Evolutionary conservation across 371 early-diverging fungal species (phyloP).

Genomic region (Apophysomyces sp.): DNA sequence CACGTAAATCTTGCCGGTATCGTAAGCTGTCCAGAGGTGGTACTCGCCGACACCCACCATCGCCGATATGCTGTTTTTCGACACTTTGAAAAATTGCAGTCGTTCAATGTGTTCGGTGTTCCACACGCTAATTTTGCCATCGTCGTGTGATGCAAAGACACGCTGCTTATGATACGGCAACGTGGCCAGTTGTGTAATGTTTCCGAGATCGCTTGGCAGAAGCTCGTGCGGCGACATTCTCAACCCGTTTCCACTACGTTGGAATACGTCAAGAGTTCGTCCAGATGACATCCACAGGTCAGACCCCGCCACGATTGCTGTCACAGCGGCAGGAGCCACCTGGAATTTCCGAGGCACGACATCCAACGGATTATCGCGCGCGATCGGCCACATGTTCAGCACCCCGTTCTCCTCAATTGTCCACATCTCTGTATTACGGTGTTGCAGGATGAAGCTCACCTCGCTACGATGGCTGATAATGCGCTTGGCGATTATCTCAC

Average conservation of each 20-base stretch:
- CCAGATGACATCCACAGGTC: constrained; percentile 53
- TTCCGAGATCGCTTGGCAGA: constrained; percentile 55
- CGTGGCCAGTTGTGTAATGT: constrained; percentile 59
- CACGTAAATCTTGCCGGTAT: constrained; percentile 79
- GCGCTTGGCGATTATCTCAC: constrained; percentile 51
- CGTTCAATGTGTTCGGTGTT: constrained; percentile 50
- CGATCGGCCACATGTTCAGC: constrained; percentile 66
- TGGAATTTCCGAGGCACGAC: not conserved
- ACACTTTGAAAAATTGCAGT: constrained; percentile 51
- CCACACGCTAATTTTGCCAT: constrained; percentile 80
- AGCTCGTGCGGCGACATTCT: constrained; percentile 22
- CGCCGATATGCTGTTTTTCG: constrained; percentile 69
- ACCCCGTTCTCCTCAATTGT: constrained; percentile 76
- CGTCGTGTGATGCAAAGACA: constrained; percentile 77
- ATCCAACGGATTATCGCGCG: constrained; percentile 19
- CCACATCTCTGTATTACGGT: constrained; percentile 60
- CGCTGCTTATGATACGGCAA: constrained; percentile 41
- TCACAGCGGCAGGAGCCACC: constrained; percentile 11
- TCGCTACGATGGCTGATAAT: constrained; percentile 55
- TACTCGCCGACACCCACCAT: constrained; percentile 61
- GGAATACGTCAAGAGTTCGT: constrained; percentile 13
- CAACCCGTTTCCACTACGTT: not conserved
- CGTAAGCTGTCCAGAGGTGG: constrained; percentile 79
- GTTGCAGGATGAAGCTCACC: constrained; percentile 65
- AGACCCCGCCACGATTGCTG: constrained; percentile 49